Base-by-base conservation (phyloP, 495 filamentous ascomycete genomes). In the Trichoderma reesei region DNA sequence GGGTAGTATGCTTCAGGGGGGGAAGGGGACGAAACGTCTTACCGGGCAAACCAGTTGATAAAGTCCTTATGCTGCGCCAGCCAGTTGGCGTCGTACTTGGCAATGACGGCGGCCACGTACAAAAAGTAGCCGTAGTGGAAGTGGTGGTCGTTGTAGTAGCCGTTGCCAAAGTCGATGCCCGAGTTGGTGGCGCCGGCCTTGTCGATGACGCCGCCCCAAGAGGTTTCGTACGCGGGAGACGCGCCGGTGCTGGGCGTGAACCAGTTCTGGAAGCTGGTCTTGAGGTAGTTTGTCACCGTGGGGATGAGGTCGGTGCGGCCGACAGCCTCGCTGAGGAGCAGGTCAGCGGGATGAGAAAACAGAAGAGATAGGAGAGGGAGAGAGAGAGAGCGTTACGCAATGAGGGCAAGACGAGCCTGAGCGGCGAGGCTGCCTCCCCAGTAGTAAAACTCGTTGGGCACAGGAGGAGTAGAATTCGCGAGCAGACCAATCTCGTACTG, bases 111-210 rank as follows among this genome's bases (percentile, higher is more conserved):
- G 16, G 64, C 64, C 16, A 65, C 26, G 13, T n/a, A 48, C 1
- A 65, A 59, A 59, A 65, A 65, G 39, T 65, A 65, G 1, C 64
- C 64, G 39, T 65, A 65, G 41, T 65, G 64, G 64, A 65, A 65
- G 42, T 65, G 64, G 41, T 65, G 64, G 26, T 65, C 64, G 48
- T 65, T 65, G 56, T 61, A 65, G 64, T 65, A 65, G 2, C 64
- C 64, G 11, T 65, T 60, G 5, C 64, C 64, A 31, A 65, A 65
- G 16, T 65, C 64, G 3, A 65, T 31, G 41, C 60, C 60, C 4
- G 41, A 39, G 64, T 65, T 59, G 37, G 56, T 48, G 6, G 64
- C 64, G 8, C 64, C 64, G 9, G 64, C 56, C 59, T 61, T 61
- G 59, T 61, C 41, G 7, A 65, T 20, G 20, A 65, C 56, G 20